Percentiles rank a stretch among this genome's conserved stretches.
phyloP scores from a whole-genome alignment of 768 basidiomycete species.

The Bullera alba region DNA sequence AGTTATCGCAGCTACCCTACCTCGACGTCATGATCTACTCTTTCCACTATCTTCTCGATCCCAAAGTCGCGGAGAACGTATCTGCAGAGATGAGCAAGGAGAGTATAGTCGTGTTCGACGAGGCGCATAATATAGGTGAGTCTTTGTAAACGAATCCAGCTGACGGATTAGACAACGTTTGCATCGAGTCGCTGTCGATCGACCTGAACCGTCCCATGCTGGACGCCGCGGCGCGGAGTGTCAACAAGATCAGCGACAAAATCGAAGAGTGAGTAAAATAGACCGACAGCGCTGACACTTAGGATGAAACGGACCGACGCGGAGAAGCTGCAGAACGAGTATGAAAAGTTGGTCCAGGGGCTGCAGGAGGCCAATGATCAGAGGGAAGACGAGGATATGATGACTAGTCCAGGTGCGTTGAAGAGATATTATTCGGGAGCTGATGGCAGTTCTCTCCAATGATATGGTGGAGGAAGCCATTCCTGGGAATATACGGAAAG shows the following conservation, averaged over 20 bases:
- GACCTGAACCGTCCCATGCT: conserved; percentile 96
- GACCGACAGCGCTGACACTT: neutral
- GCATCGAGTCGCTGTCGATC: conserved; percentile 95
- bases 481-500: conserved; percentile 96
- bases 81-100: conserved; percentile 97
- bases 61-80: conserved; percentile 98
- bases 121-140: conserved; percentile 95
- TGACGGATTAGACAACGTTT: conserved; percentile 72
- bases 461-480: conserved; percentile 92
- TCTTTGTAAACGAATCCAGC: neutral
- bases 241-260: conserved; percentile 75
- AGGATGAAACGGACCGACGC: conserved; percentile 94
- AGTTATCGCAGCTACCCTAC: conserved; percentile 76
- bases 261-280: conserved; percentile 74
- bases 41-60: conserved; percentile 96
- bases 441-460: conserved; percentile 57
- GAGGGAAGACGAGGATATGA: conserved; percentile 65
- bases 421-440: neutral
- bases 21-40: conserved; percentile 97
- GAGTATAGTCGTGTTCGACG: conserved; percentile 97
- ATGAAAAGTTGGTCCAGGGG: conserved; percentile 88
- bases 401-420: conserved; percentile 74
- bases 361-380: conserved; percentile 64
- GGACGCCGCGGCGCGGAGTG: conserved; percentile 84
- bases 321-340: conserved; percentile 90